Evolutionary conservation across 2,329 filamentous ascomycete species (phyloP).

Genomic region (Rhynchosporium graminicola): DNA sequence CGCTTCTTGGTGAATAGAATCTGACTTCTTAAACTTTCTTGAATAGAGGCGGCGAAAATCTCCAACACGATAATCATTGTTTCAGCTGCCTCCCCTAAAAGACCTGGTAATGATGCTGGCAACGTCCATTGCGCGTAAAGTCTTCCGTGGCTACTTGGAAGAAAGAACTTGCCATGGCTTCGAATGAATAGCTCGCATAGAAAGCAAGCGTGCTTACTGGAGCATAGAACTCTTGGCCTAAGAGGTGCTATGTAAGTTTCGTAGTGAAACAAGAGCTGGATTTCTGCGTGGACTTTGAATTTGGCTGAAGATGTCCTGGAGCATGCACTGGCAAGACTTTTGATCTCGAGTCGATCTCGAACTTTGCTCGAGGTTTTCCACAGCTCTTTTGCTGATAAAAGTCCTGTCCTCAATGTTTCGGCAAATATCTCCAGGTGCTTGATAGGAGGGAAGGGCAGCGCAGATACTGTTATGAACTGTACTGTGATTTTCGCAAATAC

Average conservation of each 20-base stretch:
- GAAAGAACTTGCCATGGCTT: constrained; percentile 15
- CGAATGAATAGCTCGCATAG: constrained; percentile 21
- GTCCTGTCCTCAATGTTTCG: not conserved
- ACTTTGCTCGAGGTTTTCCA: not conserved
- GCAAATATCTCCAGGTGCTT: not conserved
- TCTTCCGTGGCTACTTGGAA: constrained; percentile 19
- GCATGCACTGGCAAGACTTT: not conserved
- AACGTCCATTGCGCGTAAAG: constrained; percentile 20
- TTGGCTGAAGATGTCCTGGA: not conserved
- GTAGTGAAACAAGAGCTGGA: constrained; percentile 22
- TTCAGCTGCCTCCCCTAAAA: not conserved
- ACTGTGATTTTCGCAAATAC: not conserved
- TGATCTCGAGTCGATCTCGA: not conserved
- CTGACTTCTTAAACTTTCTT: not conserved
- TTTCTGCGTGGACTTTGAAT: constrained; percentile 20
- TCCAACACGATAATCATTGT: not conserved
- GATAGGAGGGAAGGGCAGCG: too few relatives aligned
- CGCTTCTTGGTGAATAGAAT: not conserved
- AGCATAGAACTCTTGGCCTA: constrained; percentile 20
- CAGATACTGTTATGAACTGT: not conserved
- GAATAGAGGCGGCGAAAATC: not conserved
- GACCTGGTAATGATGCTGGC: not conserved
- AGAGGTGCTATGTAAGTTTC: constrained; percentile 13
- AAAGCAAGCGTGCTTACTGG: constrained; percentile 22
- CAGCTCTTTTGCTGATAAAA: not conserved